Evolutionary conservation across 192 early-diverging fungal genomes (phyloP).

Genomic region (Backusella mclennaniae): DNA sequence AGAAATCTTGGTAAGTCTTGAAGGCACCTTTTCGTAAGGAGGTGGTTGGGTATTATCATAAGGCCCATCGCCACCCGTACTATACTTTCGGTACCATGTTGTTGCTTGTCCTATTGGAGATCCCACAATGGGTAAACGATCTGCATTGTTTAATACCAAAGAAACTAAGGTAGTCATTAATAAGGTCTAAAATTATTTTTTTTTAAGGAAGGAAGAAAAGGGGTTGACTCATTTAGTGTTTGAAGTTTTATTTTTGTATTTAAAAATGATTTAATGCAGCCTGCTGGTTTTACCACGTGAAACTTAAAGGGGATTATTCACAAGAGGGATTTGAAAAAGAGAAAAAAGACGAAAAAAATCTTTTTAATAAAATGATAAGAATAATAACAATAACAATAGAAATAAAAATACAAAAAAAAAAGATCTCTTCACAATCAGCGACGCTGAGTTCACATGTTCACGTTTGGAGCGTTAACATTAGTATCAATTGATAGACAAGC

Average conservation of each 20-base stretch:
- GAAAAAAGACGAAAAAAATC: too few relatives aligned
- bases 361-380: too few relatives aligned
- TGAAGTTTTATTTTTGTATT: not conserved
- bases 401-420: too few relatives aligned
- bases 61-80: not conserved
- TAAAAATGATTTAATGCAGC: not conserved
- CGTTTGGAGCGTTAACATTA: too few relatives aligned
- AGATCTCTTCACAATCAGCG: too few relatives aligned
- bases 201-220: not conserved
- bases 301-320: not conserved
- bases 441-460: too few relatives aligned
- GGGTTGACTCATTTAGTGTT: not conserved
- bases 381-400: too few relatives aligned
- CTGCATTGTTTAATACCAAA: constrained; percentile 11
- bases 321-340: too few relatives aligned
- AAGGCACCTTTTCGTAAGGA: constrained; percentile 19
- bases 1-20: constrained; percentile 14
- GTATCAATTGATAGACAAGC: too few relatives aligned
- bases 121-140: constrained; percentile 14
- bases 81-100: not conserved
- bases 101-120: constrained; percentile 15
- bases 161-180: constrained; percentile 15
- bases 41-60: constrained; percentile 1
- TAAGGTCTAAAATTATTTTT: not conserved
- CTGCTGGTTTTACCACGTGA: not conserved